phyloP scores from a whole-genome alignment of 1,139 yeast species.

The Pichia sp. region DNA sequence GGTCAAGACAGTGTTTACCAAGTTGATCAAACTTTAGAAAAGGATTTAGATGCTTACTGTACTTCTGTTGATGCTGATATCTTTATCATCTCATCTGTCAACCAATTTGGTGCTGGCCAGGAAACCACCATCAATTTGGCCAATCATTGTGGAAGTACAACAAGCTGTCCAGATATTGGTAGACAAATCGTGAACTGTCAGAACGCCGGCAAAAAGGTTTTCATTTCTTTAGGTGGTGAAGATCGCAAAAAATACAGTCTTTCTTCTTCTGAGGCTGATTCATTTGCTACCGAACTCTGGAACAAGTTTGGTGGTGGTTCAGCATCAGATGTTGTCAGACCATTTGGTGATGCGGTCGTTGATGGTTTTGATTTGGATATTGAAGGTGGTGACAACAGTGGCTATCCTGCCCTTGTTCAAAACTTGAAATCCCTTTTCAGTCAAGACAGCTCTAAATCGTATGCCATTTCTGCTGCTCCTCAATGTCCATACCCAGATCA shows the following conservation, averaged over 20 bases:
- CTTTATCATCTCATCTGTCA: background rate
- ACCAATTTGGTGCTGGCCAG: background rate
- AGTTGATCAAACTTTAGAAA: too few species aligned
- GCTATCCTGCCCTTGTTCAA: background rate
- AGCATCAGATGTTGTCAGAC: background rate
- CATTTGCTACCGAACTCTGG: background rate
- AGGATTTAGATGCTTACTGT: background rate
- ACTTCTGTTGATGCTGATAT: background rate
- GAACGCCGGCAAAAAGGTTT: background rate
- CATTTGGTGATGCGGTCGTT: background rate
- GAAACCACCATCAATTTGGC: background rate
- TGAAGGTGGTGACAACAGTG: background rate
- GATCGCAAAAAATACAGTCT: background rate
- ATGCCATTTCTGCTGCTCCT: background rate
- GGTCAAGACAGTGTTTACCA: background rate
- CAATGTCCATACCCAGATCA: background rate
- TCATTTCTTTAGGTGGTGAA: background rate
- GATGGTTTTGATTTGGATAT: background rate
- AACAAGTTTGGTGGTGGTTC: background rate
- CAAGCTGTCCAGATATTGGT: background rate
- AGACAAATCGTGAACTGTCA: background rate
- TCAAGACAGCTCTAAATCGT: background rate
- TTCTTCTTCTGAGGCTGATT: background rate
- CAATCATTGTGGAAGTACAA: background rate
- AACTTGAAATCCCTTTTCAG: background rate